phyloP scores from a whole-genome alignment of 1,139 yeast species.

The Kurtzmaniella natalensis region DNA sequence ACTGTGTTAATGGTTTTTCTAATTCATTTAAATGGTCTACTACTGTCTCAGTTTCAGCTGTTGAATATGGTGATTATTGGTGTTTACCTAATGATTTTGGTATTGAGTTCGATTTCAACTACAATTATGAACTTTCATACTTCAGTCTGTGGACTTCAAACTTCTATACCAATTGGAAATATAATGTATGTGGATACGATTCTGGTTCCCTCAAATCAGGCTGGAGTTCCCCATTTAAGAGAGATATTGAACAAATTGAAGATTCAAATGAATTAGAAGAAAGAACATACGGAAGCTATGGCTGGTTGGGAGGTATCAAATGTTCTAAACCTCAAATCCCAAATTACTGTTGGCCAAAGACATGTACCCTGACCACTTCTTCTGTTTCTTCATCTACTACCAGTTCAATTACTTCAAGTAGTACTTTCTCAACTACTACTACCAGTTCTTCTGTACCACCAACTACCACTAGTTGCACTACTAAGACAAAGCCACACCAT shows the following conservation, averaged over 20 bases:
- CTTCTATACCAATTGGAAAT: slow-evolving; percentile 16
- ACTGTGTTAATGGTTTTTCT: slow-evolving; percentile 17
- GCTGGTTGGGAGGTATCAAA: neutral
- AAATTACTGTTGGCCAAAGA: slow-evolving; percentile 7
- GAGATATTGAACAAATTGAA: neutral
- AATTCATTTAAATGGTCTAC: slow-evolving; percentile 26
- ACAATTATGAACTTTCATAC: slow-evolving; percentile 12
- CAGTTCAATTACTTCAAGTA: slow-evolving; percentile 2
- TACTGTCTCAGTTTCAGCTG: slow-evolving; percentile 20
- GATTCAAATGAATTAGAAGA: too few relatives aligned
- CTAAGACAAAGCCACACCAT: neutral
- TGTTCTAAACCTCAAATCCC: slow-evolving; percentile 4
- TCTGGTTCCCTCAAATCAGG: too few relatives aligned
- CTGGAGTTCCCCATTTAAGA: neutral
- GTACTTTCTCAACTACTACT: slow-evolving; percentile 1
- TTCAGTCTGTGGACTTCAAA: slow-evolving; percentile 15
- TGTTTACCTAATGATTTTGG: slow-evolving; percentile 30
- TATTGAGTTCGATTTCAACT: slow-evolving; percentile 18
- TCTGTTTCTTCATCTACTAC: neutral
- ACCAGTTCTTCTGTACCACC: slow-evolving; percentile 4
- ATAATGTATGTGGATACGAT: neutral
- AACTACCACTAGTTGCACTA: neutral
- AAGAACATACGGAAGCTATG: too few relatives aligned
- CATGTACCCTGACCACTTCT: slow-evolving; percentile 6
- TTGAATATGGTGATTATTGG: slow-evolving; percentile 17